A percentile compares a stretch with the other conserved stretches of the same genome.
phyloP scores from a whole-genome alignment of 495 filamentous ascomycete genomes.

The Penicillium coprophilum region DNA sequence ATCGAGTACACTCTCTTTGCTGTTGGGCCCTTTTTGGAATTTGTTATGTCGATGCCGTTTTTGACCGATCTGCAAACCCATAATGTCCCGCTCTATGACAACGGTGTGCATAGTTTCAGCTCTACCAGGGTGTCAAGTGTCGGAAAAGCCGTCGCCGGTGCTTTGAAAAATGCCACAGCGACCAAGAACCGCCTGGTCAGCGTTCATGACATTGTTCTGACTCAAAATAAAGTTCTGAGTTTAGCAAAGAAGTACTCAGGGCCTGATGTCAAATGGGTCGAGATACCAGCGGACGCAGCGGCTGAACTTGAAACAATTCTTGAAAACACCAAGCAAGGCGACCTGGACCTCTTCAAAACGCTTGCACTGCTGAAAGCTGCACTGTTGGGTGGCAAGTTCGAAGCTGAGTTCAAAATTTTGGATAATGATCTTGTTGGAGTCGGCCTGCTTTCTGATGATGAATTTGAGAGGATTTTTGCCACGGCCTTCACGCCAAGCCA shows the following conservation, averaged over 20 bases:
- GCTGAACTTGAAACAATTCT: not conserved
- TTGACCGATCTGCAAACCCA: not conserved
- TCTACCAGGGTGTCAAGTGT: not conserved
- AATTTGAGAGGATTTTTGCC: not conserved
- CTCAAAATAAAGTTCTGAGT: not conserved
- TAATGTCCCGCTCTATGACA: not conserved
- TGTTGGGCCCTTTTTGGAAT: slow-evolving; percentile 2
- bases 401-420: not conserved
- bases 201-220: not conserved
- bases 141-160: not conserved
- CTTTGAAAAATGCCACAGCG: not conserved
- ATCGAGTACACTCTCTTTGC: slow-evolving; percentile 3
- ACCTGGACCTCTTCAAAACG: not conserved
- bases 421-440: not conserved
- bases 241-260: not conserved
- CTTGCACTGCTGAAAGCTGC: slow-evolving; percentile 4
- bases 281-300: not conserved
- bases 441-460: not conserved
- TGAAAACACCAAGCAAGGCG: not conserved
- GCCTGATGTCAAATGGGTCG: not conserved
- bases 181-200: slow-evolving; percentile 1
- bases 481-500: not conserved
- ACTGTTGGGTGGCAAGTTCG: not conserved
- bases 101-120: not conserved
- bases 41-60: slow-evolving; percentile 7